Base-by-base conservation (phyloP, 2,329 filamentous ascomycete species). In the Davidsoniella virescens region DNA sequence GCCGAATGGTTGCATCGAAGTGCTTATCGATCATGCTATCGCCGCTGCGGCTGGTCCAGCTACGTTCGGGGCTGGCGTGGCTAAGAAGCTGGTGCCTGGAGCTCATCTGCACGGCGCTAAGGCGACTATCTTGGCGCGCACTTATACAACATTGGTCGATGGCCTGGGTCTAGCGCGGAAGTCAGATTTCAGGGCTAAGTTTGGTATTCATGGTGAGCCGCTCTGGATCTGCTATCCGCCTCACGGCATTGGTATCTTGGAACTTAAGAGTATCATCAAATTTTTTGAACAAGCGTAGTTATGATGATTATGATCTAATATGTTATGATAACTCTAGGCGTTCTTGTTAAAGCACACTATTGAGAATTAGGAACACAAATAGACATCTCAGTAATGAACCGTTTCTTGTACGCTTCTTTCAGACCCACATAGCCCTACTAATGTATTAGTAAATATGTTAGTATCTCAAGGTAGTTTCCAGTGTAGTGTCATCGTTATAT, bases 201-300 rank as follows among this genome's bases (percentile, higher is more conserved):
- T 95, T 63, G 88, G 88, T 49, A 84, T 84, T 4, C 70, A 78
- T 52, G 86, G 88, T 54, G 87, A 94, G 60, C 79, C 84, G 44
- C 79, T 90, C 25, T 95, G 86, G 65, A 87, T 95, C 57, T 87
- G 85, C 61, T 95, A 94, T 65, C 88, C 88, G 39, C 80, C 83
- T 52, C 81, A 87, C 60, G 87, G 88, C 6, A 72, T 95, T 25
- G 87, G 87, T 1, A 78, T 88, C 43, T 77, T 80, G 55, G 88
- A 87, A 41, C 78, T 87, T 55, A 78, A 84, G 62, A 86, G 87
- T n/a, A 78, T 95, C 57, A 72, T 94, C 67, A 84, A 82, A 62
- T 94, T 94, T 69, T 92, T 94, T 63, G 84, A 90, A 64, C 85
- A 85, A 56, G 77, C 78, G 55, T 56, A 48, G 44, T 45, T 9